phyloP scores from a whole-genome alignment of 148 eudicot species.

The Vaccinium vitisidaea region DNA sequence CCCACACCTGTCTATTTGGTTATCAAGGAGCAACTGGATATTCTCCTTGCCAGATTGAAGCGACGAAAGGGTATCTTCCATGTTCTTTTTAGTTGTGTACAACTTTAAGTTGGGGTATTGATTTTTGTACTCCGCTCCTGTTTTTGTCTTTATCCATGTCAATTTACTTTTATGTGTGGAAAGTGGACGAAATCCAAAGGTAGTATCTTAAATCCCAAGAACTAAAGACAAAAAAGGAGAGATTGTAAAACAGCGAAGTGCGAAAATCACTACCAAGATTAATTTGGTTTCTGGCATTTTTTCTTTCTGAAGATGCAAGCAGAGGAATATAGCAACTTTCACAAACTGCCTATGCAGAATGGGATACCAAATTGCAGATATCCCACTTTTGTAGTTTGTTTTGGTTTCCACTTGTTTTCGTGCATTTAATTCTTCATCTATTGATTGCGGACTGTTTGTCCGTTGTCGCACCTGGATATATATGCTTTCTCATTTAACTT shows the following conservation, averaged over 20 bases:
- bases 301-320: neutral
- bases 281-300: neutral
- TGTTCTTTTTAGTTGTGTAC: neutral
- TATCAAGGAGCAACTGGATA: conserved; percentile 51
- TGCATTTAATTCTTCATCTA: neutral
- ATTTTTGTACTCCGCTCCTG: neutral
- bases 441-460: neutral
- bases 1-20: conserved; percentile 56
- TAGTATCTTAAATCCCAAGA: too few relatives aligned
- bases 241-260: neutral
- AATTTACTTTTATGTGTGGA: neutral
- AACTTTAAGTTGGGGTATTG: neutral
- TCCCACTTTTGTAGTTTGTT: neutral
- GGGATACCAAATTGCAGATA: neutral
- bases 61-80: conserved; percentile 50
- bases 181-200: neutral
- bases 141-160: neutral
- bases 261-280: neutral
- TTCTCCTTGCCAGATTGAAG: conserved; percentile 45
- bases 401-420: neutral
- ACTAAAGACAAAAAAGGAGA: neutral
- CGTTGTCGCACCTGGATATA: neutral
- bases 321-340: neutral
- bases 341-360: neutral
- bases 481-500: neutral